Evolutionary conservation across 805 yeast species (phyloP).

Genomic region (Candida michaelii): DNA sequence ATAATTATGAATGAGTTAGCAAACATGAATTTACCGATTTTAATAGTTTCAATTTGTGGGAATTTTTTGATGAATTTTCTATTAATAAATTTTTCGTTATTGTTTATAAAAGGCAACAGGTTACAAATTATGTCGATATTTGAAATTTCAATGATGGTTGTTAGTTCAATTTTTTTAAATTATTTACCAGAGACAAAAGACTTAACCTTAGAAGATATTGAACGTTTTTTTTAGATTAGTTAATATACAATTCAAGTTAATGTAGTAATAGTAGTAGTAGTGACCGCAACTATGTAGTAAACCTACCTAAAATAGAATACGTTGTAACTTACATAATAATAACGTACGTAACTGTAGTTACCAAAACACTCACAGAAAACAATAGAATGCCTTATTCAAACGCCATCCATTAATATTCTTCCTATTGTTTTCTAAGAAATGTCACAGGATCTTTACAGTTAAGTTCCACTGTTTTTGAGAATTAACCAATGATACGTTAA

Average conservation of each 20-base stretch:
- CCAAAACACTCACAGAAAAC: neutral
- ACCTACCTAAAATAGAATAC: too few species aligned
- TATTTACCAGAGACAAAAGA: conserved; percentile 16
- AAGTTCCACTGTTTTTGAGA: neutral
- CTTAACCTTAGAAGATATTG: conserved; percentile 2
- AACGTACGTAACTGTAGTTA: neutral
- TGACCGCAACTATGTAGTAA: neutral
- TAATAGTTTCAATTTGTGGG: conserved; percentile 10
- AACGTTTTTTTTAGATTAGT: neutral
- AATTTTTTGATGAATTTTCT: conserved; percentile 14
- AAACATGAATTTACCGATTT: conserved; percentile 21
- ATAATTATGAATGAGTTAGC: conserved; percentile 23
- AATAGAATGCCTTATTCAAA: neutral
- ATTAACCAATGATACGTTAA: neutral
- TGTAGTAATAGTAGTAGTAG: neutral
- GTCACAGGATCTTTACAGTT: neutral
- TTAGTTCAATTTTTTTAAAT: conserved; percentile 3
- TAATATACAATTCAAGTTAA: neutral
- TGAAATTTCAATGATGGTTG: conserved; percentile 6
- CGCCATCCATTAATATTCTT: neutral
- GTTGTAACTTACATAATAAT: neutral
- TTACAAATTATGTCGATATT: conserved; percentile 10
- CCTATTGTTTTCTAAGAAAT: neutral
- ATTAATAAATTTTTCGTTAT: conserved; percentile 10
- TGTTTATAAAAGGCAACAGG: conserved; percentile 2